These are phyloP conservation scores for Pseudohalonectria lignicola DNA, from an alignment of 2,329 filamentous ascomycete species.

Conservation along the genomic window DNA sequence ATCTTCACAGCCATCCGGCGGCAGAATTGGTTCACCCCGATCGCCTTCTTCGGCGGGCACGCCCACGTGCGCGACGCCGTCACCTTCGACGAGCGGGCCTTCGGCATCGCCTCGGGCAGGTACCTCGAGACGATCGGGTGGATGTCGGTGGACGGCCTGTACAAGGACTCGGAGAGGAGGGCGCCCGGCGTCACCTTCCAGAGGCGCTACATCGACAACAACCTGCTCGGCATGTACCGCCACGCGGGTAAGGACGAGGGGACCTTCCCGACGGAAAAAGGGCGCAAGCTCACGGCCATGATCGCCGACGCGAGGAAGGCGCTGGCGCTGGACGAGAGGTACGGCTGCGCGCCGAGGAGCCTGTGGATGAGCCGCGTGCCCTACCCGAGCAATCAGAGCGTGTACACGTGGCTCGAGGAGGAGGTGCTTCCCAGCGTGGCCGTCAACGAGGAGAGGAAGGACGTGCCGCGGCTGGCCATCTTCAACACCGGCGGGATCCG, in stretches of 20 bases:
- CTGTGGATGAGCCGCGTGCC: constrained; percentile 73
- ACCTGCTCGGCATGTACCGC: constrained; percentile 71
- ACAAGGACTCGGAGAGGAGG: constrained; percentile 10
- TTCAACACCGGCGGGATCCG: constrained; percentile 86
- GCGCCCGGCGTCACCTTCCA: constrained; percentile 46
- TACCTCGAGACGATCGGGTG: constrained; percentile 96
- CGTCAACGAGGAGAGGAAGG: constrained; percentile 41
- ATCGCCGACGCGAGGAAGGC: constrained; percentile 60
- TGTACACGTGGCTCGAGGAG: constrained; percentile 72
- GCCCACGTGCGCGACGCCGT: constrained; percentile 79
- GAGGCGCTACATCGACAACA: constrained; percentile 88
- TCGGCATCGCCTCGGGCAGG: constrained; percentile 74
- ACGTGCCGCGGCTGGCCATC: constrained; percentile 59
- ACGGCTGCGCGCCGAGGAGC: constrained; percentile 73
- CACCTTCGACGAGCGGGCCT: constrained; percentile 66
- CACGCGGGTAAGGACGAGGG: constrained; percentile 59
- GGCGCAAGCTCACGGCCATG: constrained; percentile 56
- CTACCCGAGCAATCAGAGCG: constrained; percentile 62
- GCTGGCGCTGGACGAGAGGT: constrained; percentile 60
- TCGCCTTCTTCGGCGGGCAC: constrained; percentile 88
- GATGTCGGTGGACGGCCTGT: constrained; percentile 65
- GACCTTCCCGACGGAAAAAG: constrained; percentile 67
- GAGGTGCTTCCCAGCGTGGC: constrained; percentile 62
- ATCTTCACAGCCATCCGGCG: constrained; percentile 71
- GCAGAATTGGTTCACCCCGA: constrained; percentile 69